A percentile compares a stretch with the other conserved stretches of the same genome.
Conservation (phyloP, 192 early-diverging fungal genomes). For the Coemansia sp. region DNA sequence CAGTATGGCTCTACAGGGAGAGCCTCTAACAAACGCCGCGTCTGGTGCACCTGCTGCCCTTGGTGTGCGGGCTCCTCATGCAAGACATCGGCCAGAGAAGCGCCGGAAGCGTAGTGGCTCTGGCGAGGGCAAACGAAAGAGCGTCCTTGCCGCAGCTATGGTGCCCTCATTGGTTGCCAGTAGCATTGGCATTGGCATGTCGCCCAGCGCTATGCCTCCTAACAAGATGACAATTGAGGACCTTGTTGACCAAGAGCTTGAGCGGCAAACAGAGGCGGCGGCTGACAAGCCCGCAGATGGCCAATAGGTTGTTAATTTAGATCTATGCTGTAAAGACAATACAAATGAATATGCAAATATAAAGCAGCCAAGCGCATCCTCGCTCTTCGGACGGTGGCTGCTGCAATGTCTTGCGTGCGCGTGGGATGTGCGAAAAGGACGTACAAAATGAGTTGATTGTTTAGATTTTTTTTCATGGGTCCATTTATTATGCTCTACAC, state of each 20-base stretch:
- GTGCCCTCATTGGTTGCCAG: conserved; percentile 55
- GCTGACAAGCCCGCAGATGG: conserved; percentile 6
- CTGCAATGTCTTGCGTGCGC: conserved; percentile 1
- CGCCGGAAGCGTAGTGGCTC: conserved; percentile 46
- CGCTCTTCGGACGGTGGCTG: neutral
- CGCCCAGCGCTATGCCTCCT: conserved; percentile 53
- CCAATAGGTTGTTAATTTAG: neutral
- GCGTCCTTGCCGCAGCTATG: conserved; percentile 51
- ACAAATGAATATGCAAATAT: conserved; percentile 4
- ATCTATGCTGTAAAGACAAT: conserved; percentile 2
- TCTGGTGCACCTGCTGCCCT: neutral
- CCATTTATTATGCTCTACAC: neutral
- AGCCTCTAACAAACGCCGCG: neutral
- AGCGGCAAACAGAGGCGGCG: conserved; percentile 16
- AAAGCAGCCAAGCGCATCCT: neutral
- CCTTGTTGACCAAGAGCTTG: conserved; percentile 54
- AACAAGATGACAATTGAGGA: conserved; percentile 57
- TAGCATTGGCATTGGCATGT: conserved; percentile 58
- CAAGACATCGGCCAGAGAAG: conserved; percentile 11
- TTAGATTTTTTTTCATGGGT: neutral
- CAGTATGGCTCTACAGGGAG: neutral
- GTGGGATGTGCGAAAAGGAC: neutral
- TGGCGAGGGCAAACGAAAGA: conserved; percentile 30
- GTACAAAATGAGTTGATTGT: neutral
- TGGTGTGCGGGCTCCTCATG: neutral